A percentile compares a stretch with the other conserved stretches of the same genome.
Evolutionary conservation across 2,329 filamentous ascomycete genomes (phyloP).

Genomic region (Talaromyces sp.): DNA sequence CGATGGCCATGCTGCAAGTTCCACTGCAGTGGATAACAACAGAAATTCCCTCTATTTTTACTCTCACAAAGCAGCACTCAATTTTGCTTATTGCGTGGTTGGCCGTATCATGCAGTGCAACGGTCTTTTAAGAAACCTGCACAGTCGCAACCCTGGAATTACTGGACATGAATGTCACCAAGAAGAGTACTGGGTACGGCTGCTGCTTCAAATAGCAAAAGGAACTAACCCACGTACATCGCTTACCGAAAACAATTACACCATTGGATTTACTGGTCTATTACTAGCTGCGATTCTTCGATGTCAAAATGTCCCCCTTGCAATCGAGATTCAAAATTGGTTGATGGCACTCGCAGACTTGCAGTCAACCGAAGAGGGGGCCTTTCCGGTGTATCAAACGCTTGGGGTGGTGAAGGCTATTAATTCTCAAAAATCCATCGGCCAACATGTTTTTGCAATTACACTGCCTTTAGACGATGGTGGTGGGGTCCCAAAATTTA

Average conservation of each 20-base stretch:
- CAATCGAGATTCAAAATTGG: slow-evolving; percentile 16
- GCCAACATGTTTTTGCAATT: slow-evolving; percentile 15
- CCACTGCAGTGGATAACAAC: no score
- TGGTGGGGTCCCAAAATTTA: slow-evolving; percentile 18
- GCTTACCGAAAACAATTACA: slow-evolving; percentile 17
- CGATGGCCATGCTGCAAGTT: not conserved
- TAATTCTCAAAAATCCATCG: slow-evolving; percentile 14
- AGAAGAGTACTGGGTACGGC: slow-evolving; percentile 9
- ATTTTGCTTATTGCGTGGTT: slow-evolving; percentile 19
- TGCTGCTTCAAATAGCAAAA: slow-evolving; percentile 13
- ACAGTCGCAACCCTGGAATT: not conserved
- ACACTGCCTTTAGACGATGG: slow-evolving; percentile 17
- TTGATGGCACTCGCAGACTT: slow-evolving; percentile 11
- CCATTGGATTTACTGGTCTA: slow-evolving; percentile 21
- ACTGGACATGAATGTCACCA: not conserved
- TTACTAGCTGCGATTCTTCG: slow-evolving; percentile 16
- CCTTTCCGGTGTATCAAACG: slow-evolving; percentile 20
- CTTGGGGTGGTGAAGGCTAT: slow-evolving; percentile 15
- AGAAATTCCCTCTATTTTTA: slow-evolving; percentile 5
- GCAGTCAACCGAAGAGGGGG: slow-evolving; percentile 20
- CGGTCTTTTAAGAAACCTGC: slow-evolving; percentile 5
- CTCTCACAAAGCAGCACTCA: slow-evolving; percentile 19
- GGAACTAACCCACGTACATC: slow-evolving; percentile 13
- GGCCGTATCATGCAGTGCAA: slow-evolving; percentile 20
- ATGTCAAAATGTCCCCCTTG: slow-evolving; percentile 13